Conservation (phyloP, 805 yeast genomes). For the Starmerella geochares region DNA sequence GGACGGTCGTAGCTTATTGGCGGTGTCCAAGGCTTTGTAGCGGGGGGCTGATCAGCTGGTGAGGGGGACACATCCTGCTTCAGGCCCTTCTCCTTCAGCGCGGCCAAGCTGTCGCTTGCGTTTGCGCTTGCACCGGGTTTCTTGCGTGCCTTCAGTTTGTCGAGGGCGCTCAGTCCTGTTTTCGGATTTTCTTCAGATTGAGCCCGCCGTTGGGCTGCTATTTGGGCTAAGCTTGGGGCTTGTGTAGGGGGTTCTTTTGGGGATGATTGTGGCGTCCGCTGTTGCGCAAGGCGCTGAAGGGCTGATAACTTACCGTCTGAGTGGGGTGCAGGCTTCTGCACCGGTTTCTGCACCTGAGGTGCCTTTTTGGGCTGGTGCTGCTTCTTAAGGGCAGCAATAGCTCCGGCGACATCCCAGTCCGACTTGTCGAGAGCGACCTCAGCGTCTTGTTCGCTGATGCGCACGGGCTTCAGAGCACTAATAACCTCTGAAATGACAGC, state of each 20-base stretch:
- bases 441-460: slow-evolving; percentile 24
- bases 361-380: slow-evolving; percentile 10
- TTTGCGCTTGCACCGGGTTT: neutral
- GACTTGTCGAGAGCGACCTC: slow-evolving; percentile 25
- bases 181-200: neutral
- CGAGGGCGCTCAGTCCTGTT: slow-evolving; percentile 3
- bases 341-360: neutral
- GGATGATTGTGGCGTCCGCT: slow-evolving; percentile 2
- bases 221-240: slow-evolving; percentile 10
- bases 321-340: neutral
- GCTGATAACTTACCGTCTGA: slow-evolving; percentile 26
- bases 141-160: slow-evolving; percentile 3
- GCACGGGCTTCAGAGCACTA: slow-evolving; percentile 16
- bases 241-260: neutral
- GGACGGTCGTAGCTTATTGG: slow-evolving; percentile 7
- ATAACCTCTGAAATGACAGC: slow-evolving; percentile 24
- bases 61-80: neutral
- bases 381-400: slow-evolving; percentile 7
- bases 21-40: slow-evolving; percentile 7
- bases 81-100: neutral
- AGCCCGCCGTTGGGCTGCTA: slow-evolving; percentile 12
- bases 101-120: neutral
- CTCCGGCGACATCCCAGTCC: slow-evolving; percentile 16
- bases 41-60: neutral
- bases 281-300: slow-evolving; percentile 21